Conservation (phyloP, 495 filamentous ascomycete genomes). For the Penicillium angulare region DNA sequence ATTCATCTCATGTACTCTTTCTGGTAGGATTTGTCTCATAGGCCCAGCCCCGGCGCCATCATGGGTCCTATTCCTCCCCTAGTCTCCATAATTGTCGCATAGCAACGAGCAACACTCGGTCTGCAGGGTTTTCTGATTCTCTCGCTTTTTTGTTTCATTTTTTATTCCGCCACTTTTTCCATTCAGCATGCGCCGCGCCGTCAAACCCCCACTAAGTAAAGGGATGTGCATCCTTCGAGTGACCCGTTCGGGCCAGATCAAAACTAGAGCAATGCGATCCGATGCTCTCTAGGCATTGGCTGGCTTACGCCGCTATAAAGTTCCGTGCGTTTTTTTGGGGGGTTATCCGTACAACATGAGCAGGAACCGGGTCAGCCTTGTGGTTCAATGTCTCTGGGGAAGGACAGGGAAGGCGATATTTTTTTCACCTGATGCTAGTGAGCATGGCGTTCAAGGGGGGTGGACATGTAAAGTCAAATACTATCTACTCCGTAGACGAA, state of each 20-base stretch:
- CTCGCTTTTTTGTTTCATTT: constrained; percentile 2
- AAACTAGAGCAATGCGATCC: constrained; percentile 12
- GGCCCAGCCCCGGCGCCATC: constrained; percentile 2
- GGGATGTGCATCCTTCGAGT: neutral
- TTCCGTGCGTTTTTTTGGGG: too few relatives aligned
- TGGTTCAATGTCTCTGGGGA: neutral
- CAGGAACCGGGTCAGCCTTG: constrained; percentile 1
- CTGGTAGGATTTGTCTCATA: constrained; percentile 3
- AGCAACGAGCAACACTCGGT: constrained; percentile 2
- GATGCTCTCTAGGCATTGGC: constrained; percentile 9
- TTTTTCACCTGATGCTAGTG: neutral
- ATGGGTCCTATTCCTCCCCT: neutral
- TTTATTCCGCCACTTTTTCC: neutral
- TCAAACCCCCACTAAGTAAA: constrained; percentile 1
- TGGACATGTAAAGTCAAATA: too few relatives aligned
- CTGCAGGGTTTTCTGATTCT: constrained; percentile 3
- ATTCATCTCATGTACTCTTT: neutral
- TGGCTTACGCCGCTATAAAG: constrained; percentile 5
- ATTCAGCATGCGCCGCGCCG: neutral
- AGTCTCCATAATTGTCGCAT: constrained; percentile 6
- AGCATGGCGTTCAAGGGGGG: too few relatives aligned
- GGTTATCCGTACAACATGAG: constrained; percentile 10
- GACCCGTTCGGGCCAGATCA: constrained; percentile 12
- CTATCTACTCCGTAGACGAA: too few relatives aligned
- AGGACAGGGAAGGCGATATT: neutral